Base-by-base conservation (phyloP, 2,329 filamentous ascomycete species). In the Fusarium duplospermum region DNA sequence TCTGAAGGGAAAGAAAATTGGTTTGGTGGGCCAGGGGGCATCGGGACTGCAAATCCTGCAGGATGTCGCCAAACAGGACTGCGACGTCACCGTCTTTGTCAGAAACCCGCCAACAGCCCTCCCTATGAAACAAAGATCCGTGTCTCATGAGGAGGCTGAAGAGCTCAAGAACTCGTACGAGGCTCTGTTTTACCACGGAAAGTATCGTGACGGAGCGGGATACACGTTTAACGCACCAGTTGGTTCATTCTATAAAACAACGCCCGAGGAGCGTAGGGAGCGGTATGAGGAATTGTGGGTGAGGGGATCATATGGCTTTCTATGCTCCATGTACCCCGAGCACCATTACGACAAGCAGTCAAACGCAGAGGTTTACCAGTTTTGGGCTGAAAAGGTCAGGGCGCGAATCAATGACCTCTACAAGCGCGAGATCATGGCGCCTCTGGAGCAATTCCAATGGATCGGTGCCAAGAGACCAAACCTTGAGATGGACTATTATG, bases 121-220 rank as follows among this genome's bases (percentile, higher is more conserved):
- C 0, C 90, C 90, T 0, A 91, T 92, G 88, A 80, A 84, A 2
- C 87, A 90, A 72, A 78, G 83, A 2, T 64, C 79, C 3, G 74
- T 90, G 1, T 83, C 84, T 0, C 81, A 79, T 35, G 82, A 88
- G 47, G 85, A 89, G 64, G 84, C 88, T 70, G 81, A 86, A 27
- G 81, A 80, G 24, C 73, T 74, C 8, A 84, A 62, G 14, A 33
- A n/a, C 40, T 42, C 22, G 8, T 50, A 62, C 6, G 31, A 7
- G 59, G 35, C 36, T 31, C 62, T 40, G 13, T 31, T 13, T 40
- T 22, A 35, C 14, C n/a, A 83, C 50, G 71, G 71, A 1, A 72
- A 70, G 4, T 86, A 85, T 35, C 33, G 47, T 10, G 24, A 79
- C 9, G 89, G 87, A 73, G 78, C 82, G 20, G 87, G 89, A 64